Percentiles rank a stretch among this genome's conserved stretches.
These are phyloP conservation scores for Saccharomycopsis oosterbeekiorum DNA, from an alignment of 805 yeast genomes.

Conservation along the genomic window DNA sequence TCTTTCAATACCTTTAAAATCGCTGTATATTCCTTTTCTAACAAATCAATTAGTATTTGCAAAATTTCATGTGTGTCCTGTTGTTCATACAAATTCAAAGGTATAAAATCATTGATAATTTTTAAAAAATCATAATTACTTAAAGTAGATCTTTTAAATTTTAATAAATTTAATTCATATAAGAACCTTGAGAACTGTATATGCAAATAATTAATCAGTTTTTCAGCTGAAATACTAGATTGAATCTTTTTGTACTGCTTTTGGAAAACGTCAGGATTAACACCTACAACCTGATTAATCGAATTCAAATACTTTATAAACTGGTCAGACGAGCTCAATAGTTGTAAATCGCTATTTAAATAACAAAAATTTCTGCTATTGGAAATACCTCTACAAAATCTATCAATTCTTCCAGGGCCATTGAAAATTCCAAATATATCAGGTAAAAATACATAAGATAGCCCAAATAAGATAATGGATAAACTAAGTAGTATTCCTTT, in stretches of 20 bases:
- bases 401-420: constrained; percentile 43
- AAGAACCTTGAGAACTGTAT: constrained; percentile 43
- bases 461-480: background rate
- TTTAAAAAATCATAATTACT: constrained; percentile 75
- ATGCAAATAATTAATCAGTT: constrained; percentile 31
- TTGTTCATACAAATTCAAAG: constrained; percentile 44
- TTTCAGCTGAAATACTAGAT: constrained; percentile 26
- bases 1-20: constrained; percentile 20
- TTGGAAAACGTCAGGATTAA: constrained; percentile 13
- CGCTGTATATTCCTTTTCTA: constrained; percentile 52
- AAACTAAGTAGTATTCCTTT: background rate
- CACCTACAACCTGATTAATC: constrained; percentile 8
- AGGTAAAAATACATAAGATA: background rate
- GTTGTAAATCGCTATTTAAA: constrained; percentile 84
- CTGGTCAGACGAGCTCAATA: constrained; percentile 52
- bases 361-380: constrained; percentile 86
- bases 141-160: constrained; percentile 40
- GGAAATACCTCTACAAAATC: constrained; percentile 69
- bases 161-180: constrained; percentile 52
- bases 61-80: constrained; percentile 94
- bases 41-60: constrained; percentile 68
- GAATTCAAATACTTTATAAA: constrained; percentile 46
- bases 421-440: background rate
- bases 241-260: constrained; percentile 3
- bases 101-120: constrained; percentile 29